Conservation (phyloP, 2,329 filamentous ascomycete genomes). For the Trichothecium sympodiale region DNA sequence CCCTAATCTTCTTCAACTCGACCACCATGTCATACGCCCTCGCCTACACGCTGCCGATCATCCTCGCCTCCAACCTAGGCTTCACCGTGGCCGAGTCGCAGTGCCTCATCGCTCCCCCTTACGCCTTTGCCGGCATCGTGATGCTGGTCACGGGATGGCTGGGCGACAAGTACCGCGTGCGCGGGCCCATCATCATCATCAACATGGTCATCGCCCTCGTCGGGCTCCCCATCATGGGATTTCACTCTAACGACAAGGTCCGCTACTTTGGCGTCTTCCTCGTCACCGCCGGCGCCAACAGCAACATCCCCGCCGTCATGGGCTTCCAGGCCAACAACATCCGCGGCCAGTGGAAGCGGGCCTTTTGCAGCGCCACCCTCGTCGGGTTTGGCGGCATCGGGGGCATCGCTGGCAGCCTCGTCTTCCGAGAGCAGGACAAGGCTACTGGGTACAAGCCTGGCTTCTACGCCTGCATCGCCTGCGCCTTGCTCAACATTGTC, state of each 20-base stretch:
- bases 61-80: constrained; percentile 51
- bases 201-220: constrained; percentile 58
- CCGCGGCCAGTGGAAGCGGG: constrained; percentile 79
- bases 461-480: constrained; percentile 43
- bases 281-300: constrained; percentile 64
- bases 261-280: constrained; percentile 69
- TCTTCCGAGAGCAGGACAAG: constrained; percentile 52
- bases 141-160: constrained; percentile 50
- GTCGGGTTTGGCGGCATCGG: constrained; percentile 70
- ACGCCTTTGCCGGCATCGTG: constrained; percentile 51
- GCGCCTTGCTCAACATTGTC: constrained; percentile 32
- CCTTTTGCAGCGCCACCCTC: constrained; percentile 64
- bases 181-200: constrained; percentile 54
- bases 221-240: constrained; percentile 64
- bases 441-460: constrained; percentile 41
- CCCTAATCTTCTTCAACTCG: constrained; percentile 49
- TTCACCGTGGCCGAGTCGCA: constrained; percentile 55
- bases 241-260: constrained; percentile 39
- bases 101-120: constrained; percentile 62
- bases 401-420: constrained; percentile 63
- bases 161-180: constrained; percentile 55
- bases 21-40: constrained; percentile 67
- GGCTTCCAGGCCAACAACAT: constrained; percentile 84
- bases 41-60: constrained; percentile 69
- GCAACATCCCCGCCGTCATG: constrained; percentile 64